These are phyloP conservation scores for Trebouxiophyceae sp. DNA, from an alignment of 163 green algal genomes.

Conservation along the genomic window DNA sequence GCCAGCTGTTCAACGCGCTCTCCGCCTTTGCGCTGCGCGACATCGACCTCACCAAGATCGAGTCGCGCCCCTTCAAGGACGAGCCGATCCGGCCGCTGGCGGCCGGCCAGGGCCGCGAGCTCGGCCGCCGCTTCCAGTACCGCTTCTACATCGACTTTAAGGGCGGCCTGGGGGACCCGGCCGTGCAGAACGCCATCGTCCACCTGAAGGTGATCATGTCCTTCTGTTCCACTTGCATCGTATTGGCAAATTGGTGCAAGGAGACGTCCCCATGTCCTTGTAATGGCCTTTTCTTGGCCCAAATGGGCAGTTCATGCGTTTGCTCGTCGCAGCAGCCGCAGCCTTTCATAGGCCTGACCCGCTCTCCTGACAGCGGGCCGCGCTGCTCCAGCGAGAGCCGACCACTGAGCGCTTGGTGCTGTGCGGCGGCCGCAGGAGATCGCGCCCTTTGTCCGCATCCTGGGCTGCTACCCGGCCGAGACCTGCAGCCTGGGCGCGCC, in stretches of 20 bases:
- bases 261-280: not conserved
- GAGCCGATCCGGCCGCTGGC: constrained; percentile 53
- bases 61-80: constrained; percentile 78
- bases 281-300: too few relatives aligned
- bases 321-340: too few relatives aligned
- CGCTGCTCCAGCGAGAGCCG: too few relatives aligned
- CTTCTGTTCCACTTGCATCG: not conserved
- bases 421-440: constrained; percentile 31
- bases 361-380: too few relatives aligned
- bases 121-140: constrained; percentile 79
- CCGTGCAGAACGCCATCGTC: constrained; percentile 84
- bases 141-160: constrained; percentile 98
- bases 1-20: constrained; percentile 94
- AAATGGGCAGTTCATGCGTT: too few relatives aligned
- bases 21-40: constrained; percentile 90
- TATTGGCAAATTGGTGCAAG: not conserved
- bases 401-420: too few relatives aligned
- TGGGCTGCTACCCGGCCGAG: constrained; percentile 31
- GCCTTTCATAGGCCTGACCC: too few relatives aligned
- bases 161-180: constrained; percentile 66
- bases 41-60: constrained; percentile 97
- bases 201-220: constrained; percentile 51
- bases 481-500: too few relatives aligned
- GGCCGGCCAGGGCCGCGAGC: not conserved
- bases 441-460: constrained; percentile 26